These are phyloP conservation scores for Psilocybe azurescens DNA, from an alignment of 768 basidiomycete genomes.

Conservation along the genomic window DNA sequence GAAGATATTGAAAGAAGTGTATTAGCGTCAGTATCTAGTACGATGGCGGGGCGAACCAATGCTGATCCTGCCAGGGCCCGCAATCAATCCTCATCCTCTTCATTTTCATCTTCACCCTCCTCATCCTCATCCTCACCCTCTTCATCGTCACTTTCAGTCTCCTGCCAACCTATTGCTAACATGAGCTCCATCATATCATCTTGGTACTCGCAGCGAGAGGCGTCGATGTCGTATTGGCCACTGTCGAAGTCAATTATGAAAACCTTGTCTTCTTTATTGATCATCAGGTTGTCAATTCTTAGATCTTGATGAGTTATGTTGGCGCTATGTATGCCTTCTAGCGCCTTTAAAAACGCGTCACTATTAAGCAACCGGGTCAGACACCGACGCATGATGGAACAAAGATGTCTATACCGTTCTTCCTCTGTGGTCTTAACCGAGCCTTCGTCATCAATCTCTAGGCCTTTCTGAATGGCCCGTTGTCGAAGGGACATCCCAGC, in stretches of 20 bases:
- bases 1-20: no score
- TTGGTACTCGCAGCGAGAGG: no score
- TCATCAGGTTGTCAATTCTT: constrained; percentile 10
- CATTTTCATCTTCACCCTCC: no score
- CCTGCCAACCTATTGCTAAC: no score
- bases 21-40: no score
- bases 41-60: no score
- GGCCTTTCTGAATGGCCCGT: background rate
- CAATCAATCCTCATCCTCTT: no score
- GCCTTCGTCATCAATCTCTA: background rate
- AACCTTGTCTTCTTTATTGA: constrained; percentile 6
- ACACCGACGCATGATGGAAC: no score
- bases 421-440: background rate
- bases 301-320: constrained; percentile 13
- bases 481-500: constrained; percentile 1
- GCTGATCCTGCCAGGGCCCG: no score
- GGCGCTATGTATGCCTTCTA: constrained; percentile 13
- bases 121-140: no score
- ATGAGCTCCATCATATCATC: no score
- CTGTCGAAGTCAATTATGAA: constrained; percentile 19
- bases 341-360: background rate
- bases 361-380: background rate
- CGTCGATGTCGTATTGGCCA: background rate
- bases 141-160: no score
- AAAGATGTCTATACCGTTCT: background rate